phyloP scores from a whole-genome alignment of 306 rosid genomes.

The Cucurbita ficifolia region DNA sequence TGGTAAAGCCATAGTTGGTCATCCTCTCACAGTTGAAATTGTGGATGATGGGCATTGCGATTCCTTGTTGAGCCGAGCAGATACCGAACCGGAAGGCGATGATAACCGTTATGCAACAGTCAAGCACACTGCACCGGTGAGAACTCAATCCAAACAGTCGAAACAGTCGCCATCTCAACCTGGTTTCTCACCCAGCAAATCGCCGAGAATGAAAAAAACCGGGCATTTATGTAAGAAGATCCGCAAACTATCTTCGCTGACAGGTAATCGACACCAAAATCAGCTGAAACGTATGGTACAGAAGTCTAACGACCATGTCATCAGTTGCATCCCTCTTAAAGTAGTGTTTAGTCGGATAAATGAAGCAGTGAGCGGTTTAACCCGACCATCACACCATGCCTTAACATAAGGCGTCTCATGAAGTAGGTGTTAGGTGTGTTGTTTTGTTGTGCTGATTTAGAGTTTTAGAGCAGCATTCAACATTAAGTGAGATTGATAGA shows the following conservation, averaged over 20 bases:
- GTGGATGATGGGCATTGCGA: slow-evolving; percentile 50
- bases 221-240: slow-evolving; percentile 63
- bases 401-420: slow-evolving; percentile 26
- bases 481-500: slow-evolving; percentile 2
- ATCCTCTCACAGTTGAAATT: slow-evolving; percentile 68
- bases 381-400: slow-evolving; percentile 37
- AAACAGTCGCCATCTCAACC: slow-evolving; percentile 23
- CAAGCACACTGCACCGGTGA: slow-evolving; percentile 18
- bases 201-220: slow-evolving; percentile 43
- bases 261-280: slow-evolving; percentile 47
- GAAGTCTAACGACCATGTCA: slow-evolving; percentile 51
- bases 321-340: slow-evolving; percentile 72
- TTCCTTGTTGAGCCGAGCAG: slow-evolving; percentile 19
- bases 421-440: not conserved
- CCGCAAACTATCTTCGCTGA: slow-evolving; percentile 70
- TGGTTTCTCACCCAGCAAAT: slow-evolving; percentile 18
- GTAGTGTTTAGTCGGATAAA: slow-evolving; percentile 87
- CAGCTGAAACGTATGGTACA: slow-evolving; percentile 35
- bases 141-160: slow-evolving; percentile 30
- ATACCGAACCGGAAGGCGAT: slow-evolving; percentile 17
- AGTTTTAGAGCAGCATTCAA: not conserved
- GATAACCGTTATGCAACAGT: slow-evolving; percentile 7
- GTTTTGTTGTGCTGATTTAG: not conserved
- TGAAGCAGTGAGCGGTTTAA: slow-evolving; percentile 77
- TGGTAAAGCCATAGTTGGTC: slow-evolving; percentile 87